phyloP scores from a whole-genome alignment of 495 filamentous ascomycete genomes.

The Stereocaulon alpinum region DNA sequence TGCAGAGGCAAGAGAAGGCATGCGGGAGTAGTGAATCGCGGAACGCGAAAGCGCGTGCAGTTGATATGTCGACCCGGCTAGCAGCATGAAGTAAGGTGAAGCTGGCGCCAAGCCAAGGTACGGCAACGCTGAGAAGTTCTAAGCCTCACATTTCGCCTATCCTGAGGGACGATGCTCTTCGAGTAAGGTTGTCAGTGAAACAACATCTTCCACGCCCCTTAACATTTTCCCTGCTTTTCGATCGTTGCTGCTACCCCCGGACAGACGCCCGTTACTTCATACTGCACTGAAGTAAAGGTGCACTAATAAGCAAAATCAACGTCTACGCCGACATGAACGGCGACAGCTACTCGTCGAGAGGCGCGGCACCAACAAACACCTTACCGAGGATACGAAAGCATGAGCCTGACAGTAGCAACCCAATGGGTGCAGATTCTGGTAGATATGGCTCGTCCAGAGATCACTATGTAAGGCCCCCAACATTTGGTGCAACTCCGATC shows the following conservation, averaged over 20 bases:
- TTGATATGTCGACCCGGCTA: too few relatives aligned
- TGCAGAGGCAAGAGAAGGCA: neutral
- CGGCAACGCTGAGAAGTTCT: neutral
- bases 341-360: conserved; percentile 74
- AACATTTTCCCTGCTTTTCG: neutral
- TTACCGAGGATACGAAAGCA: conserved; percentile 26
- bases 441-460: conserved; percentile 61
- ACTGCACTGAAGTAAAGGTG: neutral
- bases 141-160: conserved; percentile 4
- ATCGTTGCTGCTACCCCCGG: neutral
- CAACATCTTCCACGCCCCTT: neutral
- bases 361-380: conserved; percentile 36
- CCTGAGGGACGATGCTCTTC: neutral
- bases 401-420: conserved; percentile 27
- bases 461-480: conserved; percentile 48
- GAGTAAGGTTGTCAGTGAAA: neutral
- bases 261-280: neutral
- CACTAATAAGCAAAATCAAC: neutral
- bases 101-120: too few relatives aligned
- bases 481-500: neutral
- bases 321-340: conserved; percentile 61
- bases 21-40: neutral
- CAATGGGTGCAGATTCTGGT: conserved; percentile 45
- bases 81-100: too few relatives aligned
- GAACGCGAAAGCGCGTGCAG: conserved; percentile 1